Evolutionary conservation across 78 protist species (phyloP).

Genomic region (Carpediemonas membranifera): DNA sequence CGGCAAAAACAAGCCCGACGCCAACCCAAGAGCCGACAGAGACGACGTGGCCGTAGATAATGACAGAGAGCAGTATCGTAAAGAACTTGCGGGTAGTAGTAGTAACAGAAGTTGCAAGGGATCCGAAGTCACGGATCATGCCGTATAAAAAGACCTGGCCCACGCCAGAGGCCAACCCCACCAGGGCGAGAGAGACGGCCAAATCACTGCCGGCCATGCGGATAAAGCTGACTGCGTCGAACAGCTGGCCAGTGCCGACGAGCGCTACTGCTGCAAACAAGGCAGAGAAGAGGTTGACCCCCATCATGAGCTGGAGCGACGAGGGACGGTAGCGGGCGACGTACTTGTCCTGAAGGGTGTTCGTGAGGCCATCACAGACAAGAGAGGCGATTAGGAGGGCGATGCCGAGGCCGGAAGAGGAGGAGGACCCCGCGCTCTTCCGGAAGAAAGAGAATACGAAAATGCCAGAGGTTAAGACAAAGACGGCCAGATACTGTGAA

Average conservation of each 20-base stretch:
- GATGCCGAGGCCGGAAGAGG: no score
- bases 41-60: no score
- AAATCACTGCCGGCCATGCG: not conserved
- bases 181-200: not conserved
- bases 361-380: slow-evolving; percentile 23
- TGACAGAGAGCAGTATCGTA: slow-evolving; percentile 15
- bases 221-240: not conserved
- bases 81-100: slow-evolving; percentile 35
- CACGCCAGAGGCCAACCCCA: slow-evolving; percentile 2
- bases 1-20: no score
- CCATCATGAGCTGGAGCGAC: slow-evolving; percentile 17
- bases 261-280: not conserved
- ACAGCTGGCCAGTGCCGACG: not conserved
- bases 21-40: no score
- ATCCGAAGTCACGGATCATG: slow-evolving; percentile 5
- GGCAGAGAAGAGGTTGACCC: slow-evolving; percentile 7
- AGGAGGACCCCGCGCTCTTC: not conserved
- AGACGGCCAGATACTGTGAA: not conserved
- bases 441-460: not conserved
- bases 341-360: slow-evolving; percentile 6
- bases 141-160: slow-evolving; percentile 32
- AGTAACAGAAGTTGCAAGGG: not conserved
- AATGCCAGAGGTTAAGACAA: slow-evolving; percentile 5
- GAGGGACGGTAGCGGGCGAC: slow-evolving; percentile 7
- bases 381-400: not conserved